phyloP scores from a whole-genome alignment of 768 basidiomycete species.

The Neoboletus magnificus region DNA sequence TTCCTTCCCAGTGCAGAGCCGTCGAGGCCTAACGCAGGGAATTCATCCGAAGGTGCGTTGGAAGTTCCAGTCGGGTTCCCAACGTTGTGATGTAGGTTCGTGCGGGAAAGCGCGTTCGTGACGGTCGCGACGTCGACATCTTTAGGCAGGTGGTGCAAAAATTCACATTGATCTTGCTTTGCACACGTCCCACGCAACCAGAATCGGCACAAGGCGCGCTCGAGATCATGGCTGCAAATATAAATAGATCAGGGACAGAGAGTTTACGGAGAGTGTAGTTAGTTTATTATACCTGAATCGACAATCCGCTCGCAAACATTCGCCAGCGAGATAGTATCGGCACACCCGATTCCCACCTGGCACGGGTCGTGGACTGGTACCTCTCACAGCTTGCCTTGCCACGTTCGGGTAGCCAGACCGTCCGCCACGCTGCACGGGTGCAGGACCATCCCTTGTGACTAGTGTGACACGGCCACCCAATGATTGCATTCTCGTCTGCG shows the following conservation, averaged over 20 bases:
- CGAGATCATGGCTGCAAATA: constrained; percentile 78
- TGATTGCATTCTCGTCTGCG: constrained; percentile 48
- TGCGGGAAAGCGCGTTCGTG: constrained; percentile 63
- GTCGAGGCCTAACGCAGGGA: constrained; percentile 63
- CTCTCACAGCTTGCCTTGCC: constrained; percentile 19
- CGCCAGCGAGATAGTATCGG: constrained; percentile 94
- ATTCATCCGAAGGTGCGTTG: constrained; percentile 50
- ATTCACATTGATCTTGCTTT: constrained; percentile 95
- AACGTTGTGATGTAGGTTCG: constrained; percentile 47
- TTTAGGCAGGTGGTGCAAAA: constrained; percentile 86
- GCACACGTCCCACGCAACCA: constrained; percentile 98
- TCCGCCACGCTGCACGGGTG: constrained; percentile 38
- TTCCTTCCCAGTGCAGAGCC: constrained; percentile 35
- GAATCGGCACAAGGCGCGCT: constrained; percentile 92
- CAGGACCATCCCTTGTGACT: constrained; percentile 53
- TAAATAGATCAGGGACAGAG: constrained; percentile 12
- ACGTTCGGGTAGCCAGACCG: constrained; percentile 36
- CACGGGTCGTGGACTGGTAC: constrained; percentile 32
- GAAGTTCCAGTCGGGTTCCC: constrained; percentile 37
- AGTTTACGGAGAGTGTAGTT: not conserved
- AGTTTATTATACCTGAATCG: constrained; percentile 77
- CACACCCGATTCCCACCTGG: constrained; percentile 74
- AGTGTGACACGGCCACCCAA: constrained; percentile 68
- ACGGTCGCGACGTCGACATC: constrained; percentile 77
- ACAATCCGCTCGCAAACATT: constrained; percentile 94